These are phyloP conservation scores for Gamarada debralockiae DNA, from an alignment of 495 filamentous ascomycete genomes.

Conservation along the genomic window DNA sequence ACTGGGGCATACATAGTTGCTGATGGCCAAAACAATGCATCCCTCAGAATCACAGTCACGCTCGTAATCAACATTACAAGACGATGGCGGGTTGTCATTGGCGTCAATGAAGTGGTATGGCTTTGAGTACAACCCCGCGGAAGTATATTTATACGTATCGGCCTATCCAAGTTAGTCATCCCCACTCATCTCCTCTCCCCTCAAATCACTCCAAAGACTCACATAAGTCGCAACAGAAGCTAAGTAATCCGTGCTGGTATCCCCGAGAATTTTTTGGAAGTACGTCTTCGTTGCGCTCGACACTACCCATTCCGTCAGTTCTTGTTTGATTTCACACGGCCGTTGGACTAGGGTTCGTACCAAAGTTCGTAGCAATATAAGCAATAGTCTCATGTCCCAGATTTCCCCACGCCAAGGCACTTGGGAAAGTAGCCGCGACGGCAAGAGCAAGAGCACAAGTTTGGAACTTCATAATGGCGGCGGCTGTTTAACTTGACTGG, in stretches of 20 bases:
- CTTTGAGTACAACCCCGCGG: conserved; percentile 48
- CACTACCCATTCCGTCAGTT: conserved; percentile 31
- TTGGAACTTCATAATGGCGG: background rate
- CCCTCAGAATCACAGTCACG: conserved; percentile 56
- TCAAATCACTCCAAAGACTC: conserved; percentile 3
- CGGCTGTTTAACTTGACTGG: background rate
- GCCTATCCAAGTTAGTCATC: conserved; percentile 7
- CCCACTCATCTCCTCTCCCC: background rate
- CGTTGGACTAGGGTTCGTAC: conserved; percentile 10
- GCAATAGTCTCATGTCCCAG: conserved; percentile 49
- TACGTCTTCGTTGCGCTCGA: conserved; percentile 35
- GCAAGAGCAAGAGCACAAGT: background rate
- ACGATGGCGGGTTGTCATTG: conserved; percentile 54
- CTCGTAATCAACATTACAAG: conserved; percentile 50
- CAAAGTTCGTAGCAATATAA: conserved; percentile 21
- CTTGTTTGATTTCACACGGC: conserved; percentile 22
- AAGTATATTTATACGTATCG: conserved; percentile 48
- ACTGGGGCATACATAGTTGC: conserved; percentile 51
- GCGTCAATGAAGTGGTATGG: conserved; percentile 63
- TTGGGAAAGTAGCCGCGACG: background rate
- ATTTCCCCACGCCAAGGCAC: conserved; percentile 39
- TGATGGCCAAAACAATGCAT: conserved; percentile 58
- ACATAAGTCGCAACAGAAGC: conserved; percentile 50
- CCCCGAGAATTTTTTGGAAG: conserved; percentile 36
- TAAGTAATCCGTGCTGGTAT: conserved; percentile 40